A percentile compares a stretch with the other conserved stretches of the same genome.
Conservation (phyloP, 495 filamentous ascomycete species). For the Aspergillus hancockii region DNA sequence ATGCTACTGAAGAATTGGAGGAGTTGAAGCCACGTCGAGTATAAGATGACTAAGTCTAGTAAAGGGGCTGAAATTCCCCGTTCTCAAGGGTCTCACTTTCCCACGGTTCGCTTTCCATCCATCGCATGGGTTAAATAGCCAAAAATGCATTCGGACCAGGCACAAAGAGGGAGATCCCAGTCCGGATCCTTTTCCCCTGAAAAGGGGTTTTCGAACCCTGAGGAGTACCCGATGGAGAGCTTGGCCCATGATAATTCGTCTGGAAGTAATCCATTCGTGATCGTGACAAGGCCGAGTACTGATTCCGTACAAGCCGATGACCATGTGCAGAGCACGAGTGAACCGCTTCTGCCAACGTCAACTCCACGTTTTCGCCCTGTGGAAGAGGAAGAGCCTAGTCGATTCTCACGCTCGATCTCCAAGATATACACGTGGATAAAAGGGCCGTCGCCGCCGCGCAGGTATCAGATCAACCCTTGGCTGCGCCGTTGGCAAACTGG, state of each 20-base stretch:
- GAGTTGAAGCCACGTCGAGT: neutral
- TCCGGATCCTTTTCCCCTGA: constrained; percentile 24
- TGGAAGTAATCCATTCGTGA: constrained; percentile 17
- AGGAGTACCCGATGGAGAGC: constrained; percentile 15
- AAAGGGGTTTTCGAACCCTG: constrained; percentile 12
- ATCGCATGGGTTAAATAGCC: constrained; percentile 11
- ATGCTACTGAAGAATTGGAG: neutral
- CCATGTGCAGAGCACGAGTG: constrained; percentile 17
- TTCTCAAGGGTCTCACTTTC: neutral
- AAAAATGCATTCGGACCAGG: constrained; percentile 17
- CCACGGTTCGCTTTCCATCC: neutral
- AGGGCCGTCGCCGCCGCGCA: constrained; percentile 60
- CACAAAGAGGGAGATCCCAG: constrained; percentile 11
- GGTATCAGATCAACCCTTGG: constrained; percentile 62
- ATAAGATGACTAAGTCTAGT: neutral
- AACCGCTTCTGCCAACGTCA: constrained; percentile 28
- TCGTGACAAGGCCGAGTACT: constrained; percentile 16
- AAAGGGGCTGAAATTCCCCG: neutral
- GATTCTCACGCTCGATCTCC: constrained; percentile 30
- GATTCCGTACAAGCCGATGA: constrained; percentile 20
- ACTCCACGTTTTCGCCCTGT: neutral
- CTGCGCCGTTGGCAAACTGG: constrained; percentile 63
- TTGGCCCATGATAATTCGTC: constrained; percentile 18
- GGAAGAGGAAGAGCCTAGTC: constrained; percentile 9
- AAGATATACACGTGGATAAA: constrained; percentile 33